Evolutionary conservation across 345 rosid species (phyloP), one percentile per base, ranked within the genome.

Genomic region (Eucalyptus paniculata): DNA sequence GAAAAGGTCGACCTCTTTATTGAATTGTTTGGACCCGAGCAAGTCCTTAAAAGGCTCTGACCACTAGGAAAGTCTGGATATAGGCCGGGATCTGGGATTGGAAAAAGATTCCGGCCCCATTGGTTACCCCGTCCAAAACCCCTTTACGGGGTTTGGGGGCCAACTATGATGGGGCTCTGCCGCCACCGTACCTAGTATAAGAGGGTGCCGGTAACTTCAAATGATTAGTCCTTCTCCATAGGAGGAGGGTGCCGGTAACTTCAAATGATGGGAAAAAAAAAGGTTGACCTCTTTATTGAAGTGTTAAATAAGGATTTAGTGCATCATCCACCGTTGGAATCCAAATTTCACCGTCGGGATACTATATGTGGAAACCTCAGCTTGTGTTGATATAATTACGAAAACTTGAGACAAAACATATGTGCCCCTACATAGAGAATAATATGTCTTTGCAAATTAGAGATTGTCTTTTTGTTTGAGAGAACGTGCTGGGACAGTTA

Each of bases 11-110:
- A 60, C 69, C 10, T 65, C 19, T 65, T n/a, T 65, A 65, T 65
- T 13, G 10, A 65, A 65, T 8, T 44, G 47, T 44, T 44, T 44
- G 47, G 10, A 44, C 10, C 47, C 10, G 47, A 44, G 47, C 47
- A 44, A 8, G 10, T 44, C 3, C 3, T 44, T 44, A 44, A 44
- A 44, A 44, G 47, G 47, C 10, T 44, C 0, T 44, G 47, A 8
- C 47, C 47, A 44, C 10, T 44, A 44, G 1, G 47, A 44, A 44
- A 44, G 9, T 44, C 1, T 44, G 1, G 1, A 2, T 44, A 44
- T 44, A 44, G 10, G 3, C 10, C 1, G 47, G 47, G 47, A 44
- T 44, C 0, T 10, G 47, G 47, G 1, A 1, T 10, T 44, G 47
- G 47, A 44, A 44, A 44, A 44, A 44, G 47, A 44, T 44, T 9